These are phyloP conservation scores for Leptodontidium sp. DNA, from an alignment of 2,329 filamentous ascomycete genomes.

Conservation along the genomic window DNA sequence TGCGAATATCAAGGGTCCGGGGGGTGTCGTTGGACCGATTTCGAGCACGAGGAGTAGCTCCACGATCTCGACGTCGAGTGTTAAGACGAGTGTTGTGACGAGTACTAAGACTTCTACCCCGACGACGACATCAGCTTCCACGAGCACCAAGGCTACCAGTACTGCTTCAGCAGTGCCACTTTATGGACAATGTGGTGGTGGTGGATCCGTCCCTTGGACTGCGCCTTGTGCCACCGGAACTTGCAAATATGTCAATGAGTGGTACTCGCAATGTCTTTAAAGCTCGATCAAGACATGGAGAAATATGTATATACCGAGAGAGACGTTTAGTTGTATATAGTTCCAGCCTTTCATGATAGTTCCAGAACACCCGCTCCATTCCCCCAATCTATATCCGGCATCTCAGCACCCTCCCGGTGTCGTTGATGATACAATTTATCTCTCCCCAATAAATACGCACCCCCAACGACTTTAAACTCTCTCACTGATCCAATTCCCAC, in stretches of 20 bases:
- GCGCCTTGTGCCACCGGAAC: conserved; percentile 9
- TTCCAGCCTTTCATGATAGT: not conserved
- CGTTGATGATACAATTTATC: conserved; percentile 2
- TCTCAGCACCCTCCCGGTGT: not conserved
- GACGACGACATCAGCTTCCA: not conserved
- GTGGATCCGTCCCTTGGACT: not conserved
- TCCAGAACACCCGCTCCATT: not conserved
- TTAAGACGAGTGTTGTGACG: not conserved
- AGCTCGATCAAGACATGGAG: not conserved
- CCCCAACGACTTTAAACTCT: conserved; percentile 1
- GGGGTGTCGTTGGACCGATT: conserved; percentile 1
- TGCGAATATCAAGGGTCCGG: conserved; percentile 25
- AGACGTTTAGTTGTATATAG: not conserved
- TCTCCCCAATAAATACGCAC: not conserved
- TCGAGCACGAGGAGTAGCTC: conserved; percentile 3
- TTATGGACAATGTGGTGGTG: conserved; percentile 22
- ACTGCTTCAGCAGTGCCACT: conserved; percentile 3
- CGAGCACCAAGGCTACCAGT: not conserved
- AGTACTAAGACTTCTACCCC: conserved; percentile 1
- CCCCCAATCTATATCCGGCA: not conserved
- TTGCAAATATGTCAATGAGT: conserved; percentile 21
- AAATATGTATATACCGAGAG: not conserved
- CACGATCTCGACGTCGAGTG: not conserved
- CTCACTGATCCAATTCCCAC: not conserved
- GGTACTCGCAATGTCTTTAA: conserved; percentile 18